Percentiles rank a stretch among this genome's conserved stretches.
phyloP scores from a whole-genome alignment of 352 stramenopile genomes.

The Phytophthora sp. region DNA sequence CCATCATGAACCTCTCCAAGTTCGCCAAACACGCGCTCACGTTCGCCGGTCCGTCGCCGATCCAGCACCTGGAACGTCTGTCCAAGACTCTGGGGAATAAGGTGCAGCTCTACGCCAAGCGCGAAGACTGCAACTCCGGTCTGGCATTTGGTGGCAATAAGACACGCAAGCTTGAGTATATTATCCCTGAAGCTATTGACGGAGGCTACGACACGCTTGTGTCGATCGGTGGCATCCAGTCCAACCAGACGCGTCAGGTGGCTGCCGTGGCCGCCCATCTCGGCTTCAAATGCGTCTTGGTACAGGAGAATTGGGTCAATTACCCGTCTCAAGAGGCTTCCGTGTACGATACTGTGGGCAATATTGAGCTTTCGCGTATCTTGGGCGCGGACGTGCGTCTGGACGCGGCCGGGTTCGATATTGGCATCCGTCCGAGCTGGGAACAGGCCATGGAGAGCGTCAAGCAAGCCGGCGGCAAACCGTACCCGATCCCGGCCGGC shows the following conservation, averaged over 20 bases:
- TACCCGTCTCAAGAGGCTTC: slow-evolving; percentile 33
- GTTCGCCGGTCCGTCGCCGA: slow-evolving; percentile 40
- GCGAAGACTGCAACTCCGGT: slow-evolving; percentile 45
- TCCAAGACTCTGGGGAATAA: slow-evolving; percentile 42
- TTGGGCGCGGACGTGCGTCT: slow-evolving; percentile 39
- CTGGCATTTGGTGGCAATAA: slow-evolving; percentile 46
- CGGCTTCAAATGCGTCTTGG: slow-evolving; percentile 46
- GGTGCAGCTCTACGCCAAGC: slow-evolving; percentile 47
- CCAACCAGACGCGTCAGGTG: slow-evolving; percentile 46
- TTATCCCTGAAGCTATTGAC: slow-evolving; percentile 43
- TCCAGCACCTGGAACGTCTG: slow-evolving; percentile 42
- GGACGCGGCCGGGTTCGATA: slow-evolving; percentile 39
- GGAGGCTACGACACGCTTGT: slow-evolving; percentile 46
- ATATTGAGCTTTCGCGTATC: slow-evolving; percentile 45
- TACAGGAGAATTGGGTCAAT: slow-evolving; percentile 50
- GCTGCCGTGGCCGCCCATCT: slow-evolving; percentile 40
- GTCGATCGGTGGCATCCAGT: slow-evolving; percentile 46
- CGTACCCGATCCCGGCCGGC: slow-evolving; percentile 42
- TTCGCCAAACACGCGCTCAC: slow-evolving; percentile 46
- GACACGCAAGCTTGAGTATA: slow-evolving; percentile 48
- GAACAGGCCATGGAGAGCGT: slow-evolving; percentile 40
- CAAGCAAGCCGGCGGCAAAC: slow-evolving; percentile 44
- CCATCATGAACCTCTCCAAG: slow-evolving; percentile 43
- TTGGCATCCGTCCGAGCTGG: slow-evolving; percentile 46
- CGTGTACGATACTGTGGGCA: slow-evolving; percentile 43